These are phyloP conservation scores for Neostapfia colusana DNA, from an alignment of 176 grass and related monocot genomes.

Conservation along the genomic window DNA sequence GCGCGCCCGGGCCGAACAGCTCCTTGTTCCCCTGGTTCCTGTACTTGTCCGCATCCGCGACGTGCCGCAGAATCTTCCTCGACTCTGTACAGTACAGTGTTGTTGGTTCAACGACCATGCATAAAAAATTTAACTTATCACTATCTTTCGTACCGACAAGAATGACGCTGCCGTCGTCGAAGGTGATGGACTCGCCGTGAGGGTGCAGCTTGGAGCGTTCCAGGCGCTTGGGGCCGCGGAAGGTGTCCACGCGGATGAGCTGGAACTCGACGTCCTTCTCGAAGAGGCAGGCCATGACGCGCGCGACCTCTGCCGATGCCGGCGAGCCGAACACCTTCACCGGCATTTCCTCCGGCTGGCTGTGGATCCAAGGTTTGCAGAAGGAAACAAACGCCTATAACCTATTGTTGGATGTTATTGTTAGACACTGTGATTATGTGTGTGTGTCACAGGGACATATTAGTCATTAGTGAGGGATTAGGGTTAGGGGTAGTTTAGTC, in stretches of 20 bases:
- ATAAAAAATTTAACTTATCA: background rate
- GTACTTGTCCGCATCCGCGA: constrained; percentile 71
- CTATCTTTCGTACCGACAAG: constrained; percentile 39
- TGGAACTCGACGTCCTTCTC: constrained; percentile 76
- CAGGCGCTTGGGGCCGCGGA: constrained; percentile 40
- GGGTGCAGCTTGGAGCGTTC: constrained; percentile 33
- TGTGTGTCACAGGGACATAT: too few relatives aligned
- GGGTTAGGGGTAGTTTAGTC: too few relatives aligned
- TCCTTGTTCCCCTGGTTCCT: constrained; percentile 50
- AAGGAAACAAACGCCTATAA: background rate
- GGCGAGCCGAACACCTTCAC: constrained; percentile 66
- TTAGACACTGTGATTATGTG: too few relatives aligned
- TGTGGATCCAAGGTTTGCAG: background rate
- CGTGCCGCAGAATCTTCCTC: constrained; percentile 69
- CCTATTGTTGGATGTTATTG: background rate
- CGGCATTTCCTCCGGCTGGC: constrained; percentile 21
- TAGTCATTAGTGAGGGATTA: too few relatives aligned
- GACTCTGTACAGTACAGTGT: constrained; percentile 49
- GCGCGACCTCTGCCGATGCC: constrained; percentile 52
- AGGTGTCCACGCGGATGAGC: constrained; percentile 65
- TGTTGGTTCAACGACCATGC: background rate
- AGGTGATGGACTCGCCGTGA: constrained; percentile 57
- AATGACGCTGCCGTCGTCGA: constrained; percentile 50
- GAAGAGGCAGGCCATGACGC: constrained; percentile 63
- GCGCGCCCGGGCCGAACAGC: constrained; percentile 63